Base-by-base conservation (phyloP, 345 rosid genomes). In the Draba incana region DNA sequence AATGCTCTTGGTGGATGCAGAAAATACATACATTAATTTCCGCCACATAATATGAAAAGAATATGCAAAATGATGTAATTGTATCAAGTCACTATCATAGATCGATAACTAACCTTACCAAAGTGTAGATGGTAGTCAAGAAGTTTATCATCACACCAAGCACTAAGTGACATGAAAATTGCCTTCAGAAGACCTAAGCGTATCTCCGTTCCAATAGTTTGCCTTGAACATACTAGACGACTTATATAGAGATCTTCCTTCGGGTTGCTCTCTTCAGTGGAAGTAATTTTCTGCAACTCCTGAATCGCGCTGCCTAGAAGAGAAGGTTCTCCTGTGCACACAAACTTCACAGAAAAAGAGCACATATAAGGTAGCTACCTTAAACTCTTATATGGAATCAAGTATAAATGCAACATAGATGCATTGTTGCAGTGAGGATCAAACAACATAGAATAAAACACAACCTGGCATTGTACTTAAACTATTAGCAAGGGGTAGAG, bases 81-180 rank as follows among this genome's bases (percentile, higher is more conserved):
- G 24, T 39, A 62, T 14, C 28, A 24, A 25, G 48, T 31, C 16
- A 1, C 23, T 30, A 71, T 5, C 38, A 30, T 16, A 74, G 72
- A 76, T 24, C 57, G 70, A 69, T 52, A 78, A 71, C 73, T 74
- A 41, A 93, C 97, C 99, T 84, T 81, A 52, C 82, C 57, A 75
- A 87, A 93, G 76, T 88, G 89, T 52, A 81, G 87, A 79, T 94
- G 97, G 76, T 94, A 94, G 77, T 88, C 96, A 55, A 81, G 92
- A 68, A 90, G 80, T 76, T 74, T 79, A 78, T 71, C 73, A 71
- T 94, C 91, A 78, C 91, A 90, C 89, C 89, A 90, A 63, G 75
- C 74, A 80, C 91, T 82, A 67, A 88, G 75, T 44, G 91, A 86
- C 62, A 69, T 60, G 68, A 81, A 75, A 77, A 94, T 82, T 47